Base-by-base conservation (phyloP, 306 rosid genomes). In the Vachellia pachyceras region DNA sequence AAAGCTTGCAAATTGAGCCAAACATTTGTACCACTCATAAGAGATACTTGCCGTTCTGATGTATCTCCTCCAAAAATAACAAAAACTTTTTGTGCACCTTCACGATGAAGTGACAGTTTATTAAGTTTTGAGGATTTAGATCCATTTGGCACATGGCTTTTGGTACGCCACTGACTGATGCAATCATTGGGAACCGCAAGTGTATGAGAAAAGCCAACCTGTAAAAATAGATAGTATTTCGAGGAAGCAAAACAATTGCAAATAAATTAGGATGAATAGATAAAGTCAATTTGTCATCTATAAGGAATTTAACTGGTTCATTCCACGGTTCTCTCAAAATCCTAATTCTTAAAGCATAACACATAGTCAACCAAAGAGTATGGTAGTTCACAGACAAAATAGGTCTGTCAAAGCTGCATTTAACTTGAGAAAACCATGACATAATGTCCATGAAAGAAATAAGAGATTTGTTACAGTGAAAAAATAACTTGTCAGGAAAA, bases 31-130 rank as follows among this genome's bases (percentile, higher is more conserved):
- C 97, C 99, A 45, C 99, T 93, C 97, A 95, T 95, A 76, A 95
- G 99, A 75, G 99, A 95, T 77, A 95, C 99, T 90, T 95, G 99
- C 65, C 99, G 94, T 88, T 95, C 97, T 69, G 99, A 95, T 46
- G 97, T 91, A 85, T 91, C 87, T 69, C 99, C 99, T 80, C 99
- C 97, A 87, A 95, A 93, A 84, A 95, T 87, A 84, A 95, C 95
- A 89, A 90, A 93, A 82, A 90, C 97, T 83, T 95, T 95, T 46
- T 25, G 82, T 77, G 66, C 75, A 60, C 86, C 88, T 78, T 86
- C 83, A 66, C 25, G n/a, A 71, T 11, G 81, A 69, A 82, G 72
- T 82, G 81, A 76, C 68, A 88, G 82, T 80, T 79, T 80, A 57
- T 81, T 86, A 76, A 42, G 42, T 71, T 72, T 73, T 18, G 87